Conservation (phyloP, 805 yeast species). For the Pichia nanzhaoensis region DNA sequence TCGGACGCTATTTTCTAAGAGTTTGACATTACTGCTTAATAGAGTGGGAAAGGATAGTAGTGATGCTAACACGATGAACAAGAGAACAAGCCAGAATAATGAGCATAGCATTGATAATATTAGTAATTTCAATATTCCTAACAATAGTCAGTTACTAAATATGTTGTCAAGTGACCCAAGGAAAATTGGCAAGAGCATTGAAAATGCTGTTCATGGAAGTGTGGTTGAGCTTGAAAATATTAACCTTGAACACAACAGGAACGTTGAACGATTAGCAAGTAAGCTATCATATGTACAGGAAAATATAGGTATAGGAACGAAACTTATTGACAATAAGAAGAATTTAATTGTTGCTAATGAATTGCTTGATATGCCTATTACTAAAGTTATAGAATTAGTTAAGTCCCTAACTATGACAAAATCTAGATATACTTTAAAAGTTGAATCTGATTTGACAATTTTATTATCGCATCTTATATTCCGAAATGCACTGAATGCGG, state of each 20-base stretch:
- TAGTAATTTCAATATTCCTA: background rate
- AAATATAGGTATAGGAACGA: slow-evolving; percentile 10
- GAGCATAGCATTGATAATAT: too few species aligned
- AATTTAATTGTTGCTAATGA: slow-evolving; percentile 3
- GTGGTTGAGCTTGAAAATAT: slow-evolving; percentile 13
- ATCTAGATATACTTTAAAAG: slow-evolving; percentile 3
- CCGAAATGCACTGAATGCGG: slow-evolving; percentile 11
- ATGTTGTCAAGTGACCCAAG: slow-evolving; percentile 1
- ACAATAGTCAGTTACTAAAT: background rate
- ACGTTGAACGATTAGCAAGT: slow-evolving; percentile 11
- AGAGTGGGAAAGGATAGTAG: too few species aligned
- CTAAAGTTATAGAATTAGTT: slow-evolving; percentile 3
- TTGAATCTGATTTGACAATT: slow-evolving; percentile 13
- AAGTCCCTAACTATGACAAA: background rate
- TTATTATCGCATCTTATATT: slow-evolving; percentile 20
- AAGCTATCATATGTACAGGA: slow-evolving; percentile 16
- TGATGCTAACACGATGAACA: too few species aligned
- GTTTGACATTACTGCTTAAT: too few species aligned
- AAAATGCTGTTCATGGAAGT: slow-evolving; percentile 11
- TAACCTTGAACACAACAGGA: slow-evolving; percentile 8
- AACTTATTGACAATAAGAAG: background rate
- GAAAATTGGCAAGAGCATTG: background rate
- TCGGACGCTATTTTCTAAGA: too few species aligned
- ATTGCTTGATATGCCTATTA: slow-evolving; percentile 8
- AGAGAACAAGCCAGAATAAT: too few species aligned